A percentile compares a stretch with the other conserved stretches of the same genome.
Evolutionary conservation across 164 flowering plant species (phyloP).

Genomic region (Litsea cubeba): DNA sequence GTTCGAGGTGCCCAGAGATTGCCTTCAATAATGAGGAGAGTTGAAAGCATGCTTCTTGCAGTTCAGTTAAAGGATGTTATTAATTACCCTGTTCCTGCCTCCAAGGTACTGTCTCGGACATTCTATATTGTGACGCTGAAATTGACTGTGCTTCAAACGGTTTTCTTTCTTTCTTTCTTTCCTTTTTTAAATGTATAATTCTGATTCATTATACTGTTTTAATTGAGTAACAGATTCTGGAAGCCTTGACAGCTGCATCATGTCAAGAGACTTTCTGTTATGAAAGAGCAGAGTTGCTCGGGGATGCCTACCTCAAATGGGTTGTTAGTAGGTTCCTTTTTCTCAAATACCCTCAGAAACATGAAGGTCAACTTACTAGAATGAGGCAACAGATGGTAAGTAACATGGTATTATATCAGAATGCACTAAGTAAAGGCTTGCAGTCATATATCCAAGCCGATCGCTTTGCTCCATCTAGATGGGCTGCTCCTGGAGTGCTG

Average conservation of each 20-base stretch:
- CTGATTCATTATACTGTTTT: not conserved
- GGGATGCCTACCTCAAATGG: slow-evolving; percentile 99
- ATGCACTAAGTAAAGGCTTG: slow-evolving; percentile 76
- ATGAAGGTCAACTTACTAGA: slow-evolving; percentile 98
- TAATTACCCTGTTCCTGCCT: slow-evolving; percentile 66
- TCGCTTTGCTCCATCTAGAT: slow-evolving; percentile 97
- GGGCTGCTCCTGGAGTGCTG: slow-evolving; percentile 99
- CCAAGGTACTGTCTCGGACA: slow-evolving; percentile 43
- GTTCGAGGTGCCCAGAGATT: slow-evolving; percentile 96
- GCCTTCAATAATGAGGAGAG: slow-evolving; percentile 94
- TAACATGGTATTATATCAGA: slow-evolving; percentile 84
- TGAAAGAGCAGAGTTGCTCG: slow-evolving; percentile 97
- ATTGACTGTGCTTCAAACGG: not conserved
- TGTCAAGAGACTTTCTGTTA: slow-evolving; percentile 99
- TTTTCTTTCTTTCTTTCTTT: not conserved
- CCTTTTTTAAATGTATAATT: slow-evolving; percentile 7
- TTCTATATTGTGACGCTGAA: not conserved
- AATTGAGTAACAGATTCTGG: slow-evolving; percentile 60
- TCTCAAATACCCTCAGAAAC: slow-evolving; percentile 93
- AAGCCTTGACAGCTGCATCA: slow-evolving; percentile 98
- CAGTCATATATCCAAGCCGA: slow-evolving; percentile 97
- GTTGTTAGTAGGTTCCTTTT: slow-evolving; percentile 93
- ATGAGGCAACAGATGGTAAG: slow-evolving; percentile 99
- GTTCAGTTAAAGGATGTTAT: slow-evolving; percentile 77
- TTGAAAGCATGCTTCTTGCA: slow-evolving; percentile 97